These are phyloP conservation scores for Aspergillus panamensis DNA, from an alignment of 495 filamentous ascomycete genomes.

Conservation along the genomic window DNA sequence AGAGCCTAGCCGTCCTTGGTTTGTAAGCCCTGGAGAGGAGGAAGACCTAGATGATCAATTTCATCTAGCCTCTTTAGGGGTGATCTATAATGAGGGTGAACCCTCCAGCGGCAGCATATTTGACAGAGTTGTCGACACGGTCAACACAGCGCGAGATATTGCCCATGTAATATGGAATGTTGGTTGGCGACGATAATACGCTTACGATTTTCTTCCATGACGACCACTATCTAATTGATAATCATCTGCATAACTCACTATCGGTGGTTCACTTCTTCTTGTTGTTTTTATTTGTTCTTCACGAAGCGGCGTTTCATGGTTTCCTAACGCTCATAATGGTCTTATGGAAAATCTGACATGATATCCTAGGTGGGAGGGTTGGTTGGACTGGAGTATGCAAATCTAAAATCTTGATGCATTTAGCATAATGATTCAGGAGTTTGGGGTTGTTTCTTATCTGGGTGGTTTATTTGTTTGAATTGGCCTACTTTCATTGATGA, in stretches of 20 bases:
- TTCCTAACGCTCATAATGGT: background rate
- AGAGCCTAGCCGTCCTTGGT: constrained; percentile 33
- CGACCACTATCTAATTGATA: background rate
- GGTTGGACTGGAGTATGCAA: constrained; percentile 1
- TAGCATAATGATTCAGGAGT: background rate
- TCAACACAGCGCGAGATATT: constrained; percentile 95
- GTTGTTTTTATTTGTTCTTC: background rate
- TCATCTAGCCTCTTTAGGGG: constrained; percentile 71
- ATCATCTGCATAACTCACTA: constrained; percentile 1
- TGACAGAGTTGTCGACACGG: constrained; percentile 82
- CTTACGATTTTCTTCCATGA: background rate
- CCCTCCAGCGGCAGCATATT: constrained; percentile 58
- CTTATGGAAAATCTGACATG: no score
- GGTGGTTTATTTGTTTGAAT: no score
- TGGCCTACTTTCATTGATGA: no score
- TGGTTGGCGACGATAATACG: constrained; percentile 74
- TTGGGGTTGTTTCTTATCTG: background rate
- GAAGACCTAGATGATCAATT: constrained; percentile 46
- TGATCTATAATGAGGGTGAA: constrained; percentile 72
- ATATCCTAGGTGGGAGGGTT: no score
- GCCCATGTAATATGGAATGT: constrained; percentile 98
- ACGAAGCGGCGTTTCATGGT: background rate
- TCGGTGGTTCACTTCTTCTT: background rate
- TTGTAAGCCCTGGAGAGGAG: constrained; percentile 35
- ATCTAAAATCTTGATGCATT: background rate